Evolutionary conservation across 352 stramenopile genomes (phyloP), one percentile per base, ranked within the genome.

Genomic region (Globisporangium spiculum): DNA sequence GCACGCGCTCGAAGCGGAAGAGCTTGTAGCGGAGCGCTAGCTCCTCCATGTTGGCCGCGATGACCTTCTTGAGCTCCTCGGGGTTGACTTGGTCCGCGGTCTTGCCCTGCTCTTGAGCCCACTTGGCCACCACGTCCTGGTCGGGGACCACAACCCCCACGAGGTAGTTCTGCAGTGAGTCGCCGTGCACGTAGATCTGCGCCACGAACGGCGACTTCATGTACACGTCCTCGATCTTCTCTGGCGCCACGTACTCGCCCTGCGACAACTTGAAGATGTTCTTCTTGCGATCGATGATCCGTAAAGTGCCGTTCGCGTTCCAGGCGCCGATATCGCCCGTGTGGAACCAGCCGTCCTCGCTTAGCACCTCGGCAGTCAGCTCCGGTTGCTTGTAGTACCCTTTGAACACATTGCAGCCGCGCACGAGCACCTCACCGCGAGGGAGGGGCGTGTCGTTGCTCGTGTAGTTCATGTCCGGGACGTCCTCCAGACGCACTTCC

Each of bases 221-320:
- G 54, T 60, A 98, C 16, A 96, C 83, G 70, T 96, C 96, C 74
- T 99, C 96, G 69, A 99, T 90, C 76, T 97, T 98, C 74, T 99
- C 96, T 10, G 96, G 77, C 0, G 96, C 94, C 34, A 99, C 84
- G 74, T 99, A 99, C 77, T 99, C 96, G 34, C 95, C 96, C 73
- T 97, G 85, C 24, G 88, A 77, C 22, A 97, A 81, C 79, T 97
- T 97, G 81, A 94, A 97, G 72, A 97, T 93, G 76, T 97, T 96
- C 71, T 97, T 95, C 83, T 92, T 94, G 53, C 87, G 82, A 56
- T 95, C 86, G 65, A 95, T 84, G 69, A 98, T 93, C 60, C 80
- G 84, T 38, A 98, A 64, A 55, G 85, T 94, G 52, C 92, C 91
- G 70, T 98, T 81, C 18, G 82, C 76, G 74, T 98, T 98, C 75